These are phyloP conservation scores for Ambispora gerdemannii DNA, from an alignment of 192 early-diverging fungal genomes.

Conservation along the genomic window DNA sequence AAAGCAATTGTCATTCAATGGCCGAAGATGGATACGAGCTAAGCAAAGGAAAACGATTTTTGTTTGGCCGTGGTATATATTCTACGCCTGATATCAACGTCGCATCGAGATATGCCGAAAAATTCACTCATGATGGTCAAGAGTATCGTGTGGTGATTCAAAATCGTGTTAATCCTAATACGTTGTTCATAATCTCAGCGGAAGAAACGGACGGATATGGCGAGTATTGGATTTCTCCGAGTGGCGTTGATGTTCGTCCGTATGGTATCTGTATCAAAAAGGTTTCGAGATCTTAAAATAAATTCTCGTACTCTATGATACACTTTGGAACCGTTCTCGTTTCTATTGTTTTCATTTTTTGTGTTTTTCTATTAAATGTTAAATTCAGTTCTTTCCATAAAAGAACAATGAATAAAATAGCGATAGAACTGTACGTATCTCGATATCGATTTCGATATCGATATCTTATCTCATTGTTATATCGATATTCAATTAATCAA, in stretches of 20 bases:
- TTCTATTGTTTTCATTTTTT: too few species aligned
- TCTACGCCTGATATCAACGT: conserved; percentile 22
- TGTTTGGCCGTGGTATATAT: conserved; percentile 24
- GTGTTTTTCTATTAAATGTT: too few species aligned
- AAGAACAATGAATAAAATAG: too few species aligned
- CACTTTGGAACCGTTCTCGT: too few species aligned
- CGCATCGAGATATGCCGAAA: conserved; percentile 3
- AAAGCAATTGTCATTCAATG: neutral
- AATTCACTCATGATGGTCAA: neutral
- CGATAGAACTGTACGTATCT: too few species aligned
- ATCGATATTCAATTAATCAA: too few species aligned
- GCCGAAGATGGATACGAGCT: conserved; percentile 9
- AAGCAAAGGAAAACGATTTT: neutral
- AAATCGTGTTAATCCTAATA: conserved; percentile 26
- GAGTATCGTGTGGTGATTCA: conserved; percentile 17
- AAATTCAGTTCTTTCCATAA: too few species aligned
- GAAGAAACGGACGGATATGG: neutral
- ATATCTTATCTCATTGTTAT: too few species aligned
- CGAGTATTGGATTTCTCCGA: conserved; percentile 26
- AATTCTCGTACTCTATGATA: too few species aligned
- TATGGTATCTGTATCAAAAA: conserved; percentile 27
- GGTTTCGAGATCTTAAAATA: neutral
- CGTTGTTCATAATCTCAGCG: neutral
- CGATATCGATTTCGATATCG: too few species aligned
- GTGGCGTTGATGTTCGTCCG: conserved; percentile 19